Evolutionary conservation across 441 rosid genomes (phyloP).

Genomic region (Adansonia madagascariensis): DNA sequence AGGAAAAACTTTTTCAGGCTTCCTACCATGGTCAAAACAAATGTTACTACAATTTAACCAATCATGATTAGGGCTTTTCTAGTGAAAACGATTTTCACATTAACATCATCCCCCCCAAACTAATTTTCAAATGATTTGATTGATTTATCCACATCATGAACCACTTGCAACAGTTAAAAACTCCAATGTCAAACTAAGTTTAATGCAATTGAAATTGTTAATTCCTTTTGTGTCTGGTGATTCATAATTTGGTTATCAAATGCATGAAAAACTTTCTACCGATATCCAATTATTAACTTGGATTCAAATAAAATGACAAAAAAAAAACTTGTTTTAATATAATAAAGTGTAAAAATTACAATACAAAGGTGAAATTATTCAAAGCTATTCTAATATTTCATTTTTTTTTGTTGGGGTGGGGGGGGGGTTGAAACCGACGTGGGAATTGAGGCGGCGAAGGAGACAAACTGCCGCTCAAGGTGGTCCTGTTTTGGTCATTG

Average conservation of each 20-base stretch:
- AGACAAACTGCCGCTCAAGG: neutral
- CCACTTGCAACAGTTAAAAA: neutral
- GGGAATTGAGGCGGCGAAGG: constrained; percentile 19
- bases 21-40: neutral
- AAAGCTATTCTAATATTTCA: no score
- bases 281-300: no score
- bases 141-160: neutral
- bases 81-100: constrained; percentile 6
- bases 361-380: no score
- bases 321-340: no score
- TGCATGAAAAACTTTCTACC: no score
- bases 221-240: neutral
- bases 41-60: neutral
- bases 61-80: neutral
- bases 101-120: neutral
- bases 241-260: no score
- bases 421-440: neutral
- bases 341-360: no score
- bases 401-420: no score
- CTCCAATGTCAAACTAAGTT: neutral
- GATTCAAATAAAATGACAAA: no score
- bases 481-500: neutral
- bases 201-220: neutral
- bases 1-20: neutral
- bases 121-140: constrained; percentile 1